phyloP scores from a whole-genome alignment of 441 rosid species.

The Codiaeum variegatum region DNA sequence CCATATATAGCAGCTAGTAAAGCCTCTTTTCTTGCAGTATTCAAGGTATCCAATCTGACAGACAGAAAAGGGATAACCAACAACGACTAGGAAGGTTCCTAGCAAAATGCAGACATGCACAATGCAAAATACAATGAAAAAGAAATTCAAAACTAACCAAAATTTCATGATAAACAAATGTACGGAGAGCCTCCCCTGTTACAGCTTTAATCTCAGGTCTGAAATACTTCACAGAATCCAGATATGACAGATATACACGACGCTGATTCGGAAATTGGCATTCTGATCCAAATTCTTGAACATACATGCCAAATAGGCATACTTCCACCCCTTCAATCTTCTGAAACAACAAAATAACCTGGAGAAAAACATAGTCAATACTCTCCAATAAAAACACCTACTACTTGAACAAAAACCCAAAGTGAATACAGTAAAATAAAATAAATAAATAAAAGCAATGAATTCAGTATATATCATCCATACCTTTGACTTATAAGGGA shows the following conservation, averaged over 20 bases:
- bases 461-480: conserved; percentile 18
- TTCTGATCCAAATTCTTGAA: conserved; percentile 98
- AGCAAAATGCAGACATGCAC: not conserved
- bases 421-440: not conserved
- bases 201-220: conserved; percentile 95
- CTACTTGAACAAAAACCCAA: not conserved
- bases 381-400: not conserved
- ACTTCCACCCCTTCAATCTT: conserved; percentile 99
- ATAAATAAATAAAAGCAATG: not conserved
- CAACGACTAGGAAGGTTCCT: conserved; percentile 10
- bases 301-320: conserved; percentile 98
- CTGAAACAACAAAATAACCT: conserved; percentile 95
- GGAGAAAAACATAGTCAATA: conserved; percentile 31
- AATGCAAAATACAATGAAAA: conserved; percentile 19
- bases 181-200: conserved; percentile 95
- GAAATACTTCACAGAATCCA: conserved; percentile 96
- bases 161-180: conserved; percentile 97
- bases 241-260: conserved; percentile 91
- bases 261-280: conserved; percentile 80
- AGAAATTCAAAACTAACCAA: conserved; percentile 50
- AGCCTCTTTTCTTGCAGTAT: conserved; percentile 97
- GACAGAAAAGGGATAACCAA: conserved; percentile 14
- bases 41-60: conserved; percentile 96
- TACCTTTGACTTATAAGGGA: conserved; percentile 97
- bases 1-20: conserved; percentile 99